Percentiles rank a stretch among this genome's conserved stretches.
Conservation (phyloP, 352 stramenopile species). For the Phytophthora fragariae region DNA sequence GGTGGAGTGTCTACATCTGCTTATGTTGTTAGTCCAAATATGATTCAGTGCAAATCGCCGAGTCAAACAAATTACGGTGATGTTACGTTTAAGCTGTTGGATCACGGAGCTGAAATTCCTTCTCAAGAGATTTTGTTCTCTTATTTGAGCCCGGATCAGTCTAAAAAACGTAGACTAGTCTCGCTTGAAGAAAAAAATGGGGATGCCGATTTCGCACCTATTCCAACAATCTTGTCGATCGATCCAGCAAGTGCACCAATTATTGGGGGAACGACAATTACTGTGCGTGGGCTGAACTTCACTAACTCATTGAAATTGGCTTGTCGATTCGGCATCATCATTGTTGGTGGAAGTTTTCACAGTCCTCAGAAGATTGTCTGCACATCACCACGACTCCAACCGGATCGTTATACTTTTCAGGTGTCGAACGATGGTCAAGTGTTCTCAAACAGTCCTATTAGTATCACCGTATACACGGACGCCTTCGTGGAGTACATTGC, state of each 20-base stretch:
- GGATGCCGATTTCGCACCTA: background rate
- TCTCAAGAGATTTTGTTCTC: conserved; percentile 47
- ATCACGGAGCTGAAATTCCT: conserved; percentile 51
- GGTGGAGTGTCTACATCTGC: conserved; percentile 41
- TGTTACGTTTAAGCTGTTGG: conserved; percentile 53
- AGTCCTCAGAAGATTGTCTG: conserved; percentile 67
- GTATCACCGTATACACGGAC: conserved; percentile 82
- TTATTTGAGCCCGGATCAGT: conserved; percentile 43
- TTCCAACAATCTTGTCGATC: conserved; percentile 34
- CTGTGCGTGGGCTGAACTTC: conserved; percentile 85
- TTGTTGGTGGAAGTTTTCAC: conserved; percentile 61
- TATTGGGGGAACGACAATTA: conserved; percentile 67
- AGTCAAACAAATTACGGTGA: conserved; percentile 42
- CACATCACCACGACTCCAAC: conserved; percentile 56
- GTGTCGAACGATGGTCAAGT: conserved; percentile 76
- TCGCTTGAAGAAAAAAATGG: conserved; percentile 8
- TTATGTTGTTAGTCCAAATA: conserved; percentile 33
- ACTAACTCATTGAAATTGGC: conserved; percentile 67
- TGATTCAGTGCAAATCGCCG: conserved; percentile 53
- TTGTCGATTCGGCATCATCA: conserved; percentile 84
- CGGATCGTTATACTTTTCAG: conserved; percentile 72
- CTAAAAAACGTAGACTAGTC: conserved; percentile 11
- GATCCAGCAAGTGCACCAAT: conserved; percentile 24
- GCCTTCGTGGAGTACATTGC: conserved; percentile 70
- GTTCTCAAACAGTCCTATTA: conserved; percentile 66